phyloP scores from a whole-genome alignment of 345 rosid genomes.

The Populus davidiana region DNA sequence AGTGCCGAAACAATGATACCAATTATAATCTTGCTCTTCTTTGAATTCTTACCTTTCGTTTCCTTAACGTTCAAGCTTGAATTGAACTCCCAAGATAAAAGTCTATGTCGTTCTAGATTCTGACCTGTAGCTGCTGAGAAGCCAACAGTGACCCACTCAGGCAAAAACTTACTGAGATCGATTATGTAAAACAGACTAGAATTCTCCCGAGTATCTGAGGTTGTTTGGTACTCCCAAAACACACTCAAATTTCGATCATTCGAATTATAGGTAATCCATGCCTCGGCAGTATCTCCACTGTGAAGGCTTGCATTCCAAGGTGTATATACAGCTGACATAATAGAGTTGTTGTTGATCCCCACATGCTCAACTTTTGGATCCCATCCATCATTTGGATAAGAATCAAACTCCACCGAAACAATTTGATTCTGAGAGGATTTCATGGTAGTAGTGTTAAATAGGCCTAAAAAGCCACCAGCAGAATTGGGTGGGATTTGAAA shows the following conservation, averaged over 20 bases:
- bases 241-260: constrained; percentile 28
- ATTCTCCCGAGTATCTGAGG: constrained; percentile 9
- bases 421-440: constrained; percentile 23
- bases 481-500: constrained; percentile 45
- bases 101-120: constrained; percentile 3
- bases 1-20: constrained; percentile 18
- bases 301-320: constrained; percentile 43
- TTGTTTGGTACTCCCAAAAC: constrained; percentile 26
- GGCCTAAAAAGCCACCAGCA: constrained; percentile 40
- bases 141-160: constrained; percentile 35
- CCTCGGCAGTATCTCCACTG: constrained; percentile 31
- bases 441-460: constrained; percentile 25
- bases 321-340: constrained; percentile 23
- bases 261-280: constrained; percentile 31
- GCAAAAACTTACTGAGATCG: constrained; percentile 29
- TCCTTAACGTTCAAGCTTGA: constrained; percentile 22
- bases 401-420: constrained; percentile 33
- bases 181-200: constrained; percentile 27
- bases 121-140: constrained; percentile 39
- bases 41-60: not conserved
- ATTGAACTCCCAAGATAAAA: constrained; percentile 42
- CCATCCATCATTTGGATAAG: constrained; percentile 22
- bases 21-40: not conserved
- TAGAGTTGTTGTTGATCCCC: constrained; percentile 42
- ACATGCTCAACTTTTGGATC: constrained; percentile 39